Percentiles rank a stretch among this genome's conserved stretches.
phyloP scores from a whole-genome alignment of 345 rosid species.

The Lumnitzera littorea region DNA sequence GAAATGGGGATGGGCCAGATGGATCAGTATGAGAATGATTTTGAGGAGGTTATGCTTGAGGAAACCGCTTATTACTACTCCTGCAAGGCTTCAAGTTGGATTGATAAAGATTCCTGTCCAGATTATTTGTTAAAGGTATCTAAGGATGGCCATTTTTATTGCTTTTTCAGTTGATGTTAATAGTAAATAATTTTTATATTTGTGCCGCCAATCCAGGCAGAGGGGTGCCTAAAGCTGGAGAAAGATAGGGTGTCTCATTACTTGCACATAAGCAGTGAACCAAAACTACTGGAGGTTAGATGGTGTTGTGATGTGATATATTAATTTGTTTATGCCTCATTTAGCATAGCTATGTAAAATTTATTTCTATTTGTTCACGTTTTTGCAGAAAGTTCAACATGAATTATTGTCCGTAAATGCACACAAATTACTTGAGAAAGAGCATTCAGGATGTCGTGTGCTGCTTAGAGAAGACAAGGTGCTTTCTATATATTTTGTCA shows the following conservation, averaged over 20 bases:
- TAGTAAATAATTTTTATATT: not conserved
- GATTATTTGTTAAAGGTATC: conserved; percentile 77
- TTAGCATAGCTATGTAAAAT: not conserved
- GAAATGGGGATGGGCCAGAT: conserved; percentile 80
- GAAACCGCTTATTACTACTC: conserved; percentile 74
- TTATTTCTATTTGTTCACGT: not conserved
- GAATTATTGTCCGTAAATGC: conserved; percentile 65
- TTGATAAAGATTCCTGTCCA: conserved; percentile 67
- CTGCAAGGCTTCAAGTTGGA: conserved; percentile 87
- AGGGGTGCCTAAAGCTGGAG: conserved; percentile 90
- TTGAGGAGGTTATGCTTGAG: conserved; percentile 62
- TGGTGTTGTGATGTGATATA: not conserved
- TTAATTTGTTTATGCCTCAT: not conserved
- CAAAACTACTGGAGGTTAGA: conserved; percentile 88
- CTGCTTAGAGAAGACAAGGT: conserved; percentile 95
- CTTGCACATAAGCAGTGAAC: conserved; percentile 81
- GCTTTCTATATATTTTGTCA: not conserved
- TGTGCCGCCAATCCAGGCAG: conserved; percentile 45
- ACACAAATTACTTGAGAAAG: conserved; percentile 72
- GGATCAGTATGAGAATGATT: conserved; percentile 67
- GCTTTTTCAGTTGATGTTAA: not conserved
- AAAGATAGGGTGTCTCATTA: conserved; percentile 85
- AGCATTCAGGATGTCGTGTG: conserved; percentile 82
- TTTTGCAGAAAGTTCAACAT: conserved; percentile 79
- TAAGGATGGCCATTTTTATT: too few species aligned